phyloP scores from a whole-genome alignment of 2,329 filamentous ascomycete species.

The Calonectria multiphialidica region DNA sequence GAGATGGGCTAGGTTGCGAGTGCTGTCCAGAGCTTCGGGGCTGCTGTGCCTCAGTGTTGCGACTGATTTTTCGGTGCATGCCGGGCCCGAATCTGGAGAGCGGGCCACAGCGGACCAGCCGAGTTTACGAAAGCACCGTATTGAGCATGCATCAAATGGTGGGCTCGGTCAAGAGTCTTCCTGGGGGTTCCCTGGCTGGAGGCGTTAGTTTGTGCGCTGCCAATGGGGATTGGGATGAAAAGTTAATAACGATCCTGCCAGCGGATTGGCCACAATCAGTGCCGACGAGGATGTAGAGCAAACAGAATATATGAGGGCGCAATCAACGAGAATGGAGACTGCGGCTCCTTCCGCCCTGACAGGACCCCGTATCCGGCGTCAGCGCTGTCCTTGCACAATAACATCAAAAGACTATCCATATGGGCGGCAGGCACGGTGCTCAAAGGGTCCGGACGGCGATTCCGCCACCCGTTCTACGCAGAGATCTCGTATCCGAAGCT shows the following conservation, averaged over 20 bases:
- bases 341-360: constrained; percentile 20
- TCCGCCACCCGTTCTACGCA: neutral
- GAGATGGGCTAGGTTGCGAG: constrained; percentile 16
- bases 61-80: constrained; percentile 1
- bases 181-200: constrained; percentile 4
- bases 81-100: constrained; percentile 6
- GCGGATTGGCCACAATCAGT: neutral
- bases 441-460: neutral
- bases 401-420: neutral
- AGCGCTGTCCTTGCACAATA: neutral
- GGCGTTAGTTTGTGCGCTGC: constrained; percentile 1
- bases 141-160: neutral
- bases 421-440: neutral
- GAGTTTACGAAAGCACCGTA: neutral
- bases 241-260: constrained; percentile 1
- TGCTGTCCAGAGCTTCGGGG: constrained; percentile 11
- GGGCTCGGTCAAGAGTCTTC: neutral
- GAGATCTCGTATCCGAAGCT: constrained; percentile 21
- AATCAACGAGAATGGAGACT: constrained; percentile 1
- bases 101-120: neutral
- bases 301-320: neutral
- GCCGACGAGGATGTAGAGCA: neutral
- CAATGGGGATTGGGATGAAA: neutral
- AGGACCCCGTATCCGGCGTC: neutral
- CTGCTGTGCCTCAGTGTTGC: constrained; percentile 14